A percentile compares a stretch with the other conserved stretches of the same genome.
These are phyloP conservation scores for Diplocarpon mali DNA, from an alignment of 2,329 filamentous ascomycete genomes.

Conservation along the genomic window DNA sequence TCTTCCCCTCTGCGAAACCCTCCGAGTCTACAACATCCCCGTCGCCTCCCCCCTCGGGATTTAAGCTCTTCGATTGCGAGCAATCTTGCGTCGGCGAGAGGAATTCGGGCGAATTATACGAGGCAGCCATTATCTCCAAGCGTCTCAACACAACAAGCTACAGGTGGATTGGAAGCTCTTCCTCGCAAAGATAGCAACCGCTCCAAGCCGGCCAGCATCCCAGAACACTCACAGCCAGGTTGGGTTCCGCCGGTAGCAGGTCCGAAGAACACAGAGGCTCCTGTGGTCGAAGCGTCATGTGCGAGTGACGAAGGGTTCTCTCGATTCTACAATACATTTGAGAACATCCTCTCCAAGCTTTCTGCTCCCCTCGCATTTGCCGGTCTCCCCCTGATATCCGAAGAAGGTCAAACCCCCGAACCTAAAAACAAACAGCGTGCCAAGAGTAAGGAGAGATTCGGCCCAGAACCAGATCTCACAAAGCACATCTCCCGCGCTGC, in stretches of 20 bases:
- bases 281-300: slow-evolving; percentile 24
- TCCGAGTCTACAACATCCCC: slow-evolving; percentile 22
- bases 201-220: slow-evolving; percentile 36
- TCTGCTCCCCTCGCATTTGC: slow-evolving; percentile 89
- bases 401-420: slow-evolving; percentile 31
- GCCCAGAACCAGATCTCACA: slow-evolving; percentile 61
- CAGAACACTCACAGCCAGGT: slow-evolving; percentile 42
- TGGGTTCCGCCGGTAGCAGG: slow-evolving; percentile 37
- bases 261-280: slow-evolving; percentile 23
- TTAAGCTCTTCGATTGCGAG: slow-evolving; percentile 75
- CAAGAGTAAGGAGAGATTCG: slow-evolving; percentile 24
- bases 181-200: slow-evolving; percentile 39
- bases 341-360: slow-evolving; percentile 75
- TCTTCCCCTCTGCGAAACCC: slow-evolving; percentile 20
- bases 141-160: slow-evolving; percentile 61
- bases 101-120: slow-evolving; percentile 57
- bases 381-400: slow-evolving; percentile 63
- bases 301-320: slow-evolving; percentile 66
- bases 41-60: slow-evolving; percentile 47
- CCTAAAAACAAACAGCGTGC: slow-evolving; percentile 27
- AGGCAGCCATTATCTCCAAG: slow-evolving; percentile 61
- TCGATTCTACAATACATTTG: slow-evolving; percentile 86
- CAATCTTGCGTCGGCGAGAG: slow-evolving; percentile 76
- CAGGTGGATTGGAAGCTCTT: slow-evolving; percentile 54
- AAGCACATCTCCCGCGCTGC: slow-evolving; percentile 80